Base-by-base conservation (phyloP, 768 basidiomycete genomes). In the Dendrothele bispora region DNA sequence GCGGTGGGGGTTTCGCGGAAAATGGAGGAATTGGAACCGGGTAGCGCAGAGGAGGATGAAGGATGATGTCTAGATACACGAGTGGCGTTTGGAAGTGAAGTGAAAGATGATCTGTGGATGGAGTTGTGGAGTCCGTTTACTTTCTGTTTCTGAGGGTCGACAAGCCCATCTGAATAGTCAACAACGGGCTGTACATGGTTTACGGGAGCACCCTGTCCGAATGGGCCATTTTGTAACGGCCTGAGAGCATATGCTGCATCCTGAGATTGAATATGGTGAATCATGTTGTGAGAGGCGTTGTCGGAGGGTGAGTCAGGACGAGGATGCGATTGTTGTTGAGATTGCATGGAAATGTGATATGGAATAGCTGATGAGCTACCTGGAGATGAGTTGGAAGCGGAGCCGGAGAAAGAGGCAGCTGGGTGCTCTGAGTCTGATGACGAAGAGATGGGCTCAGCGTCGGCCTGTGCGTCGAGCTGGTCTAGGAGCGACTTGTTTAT, bases 401-500 rank as follows among this genome's bases (percentile, higher is more conserved):
- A 71, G 44, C 72, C 70, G 63, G 74, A 74, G 3, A 77, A 71
- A 48, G 69, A 61, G 50, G 75, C 61, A 50, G 72, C 71, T 60
- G 77, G 66, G 46, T 66, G 61, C 62, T 81, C 74, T 47, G 77
- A 72, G 67, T 81, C 80, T 53, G 77, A 68, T 41, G 61, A 68
- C 11, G 77, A 72, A 28, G 67, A 74, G 47, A 74, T 62, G 39
- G 85, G 86, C 65, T 90, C 88, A 47, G 86, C 78, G 78, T 91
- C 88, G 42, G 84, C 88, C 67, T 88, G 83, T 46, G 84, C 86
- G 78, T 91, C 83, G 61, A 92, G 78, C 34, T 84, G 86, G 66
- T 88, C 89, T 56, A 91, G 71, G 49, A 91, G 78, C 46, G 88
- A 90, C 64, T 84, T 84, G 73, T 91, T 91, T 64, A 91, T 89